Evolutionary conservation across 208 protist genomes (phyloP).

Genomic region (Wallacemonas sp.): DNA sequence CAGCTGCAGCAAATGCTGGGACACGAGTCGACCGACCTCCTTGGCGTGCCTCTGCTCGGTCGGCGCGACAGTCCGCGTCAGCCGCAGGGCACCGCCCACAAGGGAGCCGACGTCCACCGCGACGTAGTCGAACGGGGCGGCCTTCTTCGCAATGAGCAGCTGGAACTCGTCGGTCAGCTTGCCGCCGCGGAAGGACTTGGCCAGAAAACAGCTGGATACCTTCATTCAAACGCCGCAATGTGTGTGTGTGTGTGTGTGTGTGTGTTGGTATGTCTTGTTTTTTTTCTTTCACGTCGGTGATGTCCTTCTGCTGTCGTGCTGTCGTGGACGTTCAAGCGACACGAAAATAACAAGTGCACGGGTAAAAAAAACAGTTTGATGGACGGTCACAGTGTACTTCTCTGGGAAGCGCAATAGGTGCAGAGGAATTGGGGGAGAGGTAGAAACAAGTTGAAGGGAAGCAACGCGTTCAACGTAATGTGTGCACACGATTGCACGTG

Average conservation of each 20-base stretch:
- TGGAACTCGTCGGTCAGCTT: conserved; percentile 54
- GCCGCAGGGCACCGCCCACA: conserved; percentile 58
- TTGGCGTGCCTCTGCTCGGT: conserved; percentile 65
- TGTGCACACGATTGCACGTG: too few species aligned
- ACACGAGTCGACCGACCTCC: conserved; percentile 65
- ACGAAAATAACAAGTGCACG: conserved; percentile 17
- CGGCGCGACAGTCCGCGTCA: conserved; percentile 52
- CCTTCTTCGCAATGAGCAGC: conserved; percentile 81
- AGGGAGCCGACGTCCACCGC: conserved; percentile 70
- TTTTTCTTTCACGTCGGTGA: neutral
- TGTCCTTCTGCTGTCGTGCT: too few species aligned
- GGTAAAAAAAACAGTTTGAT: conserved; percentile 13
- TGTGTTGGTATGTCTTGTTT: neutral
- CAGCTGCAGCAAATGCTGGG: conserved; percentile 66
- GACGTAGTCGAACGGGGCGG: conserved; percentile 82
- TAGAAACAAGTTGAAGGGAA: too few species aligned
- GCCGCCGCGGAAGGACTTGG: conserved; percentile 19
- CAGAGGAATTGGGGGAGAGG: too few species aligned
- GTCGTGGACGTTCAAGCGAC: neutral
- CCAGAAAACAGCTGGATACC: too few species aligned
- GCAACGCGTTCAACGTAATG: too few species aligned
- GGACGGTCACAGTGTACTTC: neutral
- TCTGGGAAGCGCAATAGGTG: too few species aligned
- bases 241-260: too few species aligned
- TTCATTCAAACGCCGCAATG: too few species aligned